Evolutionary conservation across 177 flowering plant species (phyloP).

Genomic region (Vitis hybrid): DNA sequence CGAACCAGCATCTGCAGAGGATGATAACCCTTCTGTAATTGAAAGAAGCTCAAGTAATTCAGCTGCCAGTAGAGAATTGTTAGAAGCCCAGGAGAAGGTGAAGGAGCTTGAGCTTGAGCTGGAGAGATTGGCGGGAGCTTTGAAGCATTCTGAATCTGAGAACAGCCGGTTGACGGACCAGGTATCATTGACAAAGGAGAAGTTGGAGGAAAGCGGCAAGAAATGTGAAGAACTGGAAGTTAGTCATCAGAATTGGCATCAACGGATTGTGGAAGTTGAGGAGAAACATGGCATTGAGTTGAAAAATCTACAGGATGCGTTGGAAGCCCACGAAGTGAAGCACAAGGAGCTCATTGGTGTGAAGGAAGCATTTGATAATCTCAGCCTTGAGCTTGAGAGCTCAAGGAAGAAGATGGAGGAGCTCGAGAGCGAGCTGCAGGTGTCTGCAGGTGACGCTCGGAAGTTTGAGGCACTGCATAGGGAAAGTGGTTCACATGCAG

Average conservation of each 20-base stretch:
- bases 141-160: slow-evolving; percentile 65
- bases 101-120: slow-evolving; percentile 75
- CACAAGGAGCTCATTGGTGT: slow-evolving; percentile 62
- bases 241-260: slow-evolving; percentile 52
- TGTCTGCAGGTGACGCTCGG: slow-evolving; percentile 51
- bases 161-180: slow-evolving; percentile 54
- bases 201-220: slow-evolving; percentile 49
- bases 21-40: slow-evolving; percentile 26
- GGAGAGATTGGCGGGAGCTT: slow-evolving; percentile 45
- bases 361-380: slow-evolving; percentile 62
- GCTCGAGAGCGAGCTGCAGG: slow-evolving; percentile 57
- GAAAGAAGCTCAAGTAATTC: slow-evolving; percentile 37
- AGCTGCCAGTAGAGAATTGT: slow-evolving; percentile 37
- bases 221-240: slow-evolving; percentile 60
- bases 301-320: slow-evolving; percentile 53
- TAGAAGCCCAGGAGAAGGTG: slow-evolving; percentile 64
- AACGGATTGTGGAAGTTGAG: slow-evolving; percentile 51
- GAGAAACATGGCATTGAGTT: slow-evolving; percentile 52
- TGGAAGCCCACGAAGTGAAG: slow-evolving; percentile 59
- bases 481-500: slow-evolving; percentile 63
- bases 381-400: slow-evolving; percentile 61
- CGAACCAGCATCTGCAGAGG: slow-evolving; percentile 24
- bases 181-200: slow-evolving; percentile 45
- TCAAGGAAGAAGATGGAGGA: slow-evolving; percentile 63
- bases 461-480: slow-evolving; percentile 74